Base-by-base conservation (phyloP, 140 eudicot species). In the Bidens hawaiensis region DNA sequence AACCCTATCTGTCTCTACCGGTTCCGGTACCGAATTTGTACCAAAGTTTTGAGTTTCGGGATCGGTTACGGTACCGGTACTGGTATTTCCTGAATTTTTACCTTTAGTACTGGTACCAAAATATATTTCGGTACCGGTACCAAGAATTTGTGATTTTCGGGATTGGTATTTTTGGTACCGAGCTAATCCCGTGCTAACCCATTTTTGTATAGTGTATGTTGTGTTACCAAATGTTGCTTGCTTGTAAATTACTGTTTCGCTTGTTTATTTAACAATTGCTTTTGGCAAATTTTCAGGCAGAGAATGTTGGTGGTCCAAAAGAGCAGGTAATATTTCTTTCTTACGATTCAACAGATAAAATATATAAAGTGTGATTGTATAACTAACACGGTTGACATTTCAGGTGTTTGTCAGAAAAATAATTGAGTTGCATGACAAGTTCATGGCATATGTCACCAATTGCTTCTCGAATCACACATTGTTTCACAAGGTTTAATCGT, bases 391-490 rank as follows among this genome's bases (percentile, higher is more conserved):
- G 43, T 38, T 28, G 11, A 21, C 69, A 17, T 53, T 52, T 19
- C 82, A 86, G 95, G 77, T 68, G 18, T 83, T 90, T 70, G 87
- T 90, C 15, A 77, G 76, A 62, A 86, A 83, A 73, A 70, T 81
- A 1, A 85, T 86, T 1, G 94, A 90, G 66, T 65, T 90, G 74
- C 97, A 90, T 36, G 94, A 86, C 74, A 90, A 90, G 80, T 90
- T 81, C 68, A 76, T 75, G 75, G 66, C 79, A 16, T 90, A 90
- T 21, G 97, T 90, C 31, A 83, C 52, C 2, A 74, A 72, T 28
- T 90, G 89, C 70, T 90, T 90, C 46, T 34, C 49, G 5, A 81
- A 78, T 61, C 83, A 90, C 77, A 57, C 85, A 2, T 75, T 83
- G 19, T 90, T 90, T 55, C 89, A 90, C 78, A 90, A 86, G 95